phyloP scores from a whole-genome alignment of 345 rosid species.

The Trapa bicornis region DNA sequence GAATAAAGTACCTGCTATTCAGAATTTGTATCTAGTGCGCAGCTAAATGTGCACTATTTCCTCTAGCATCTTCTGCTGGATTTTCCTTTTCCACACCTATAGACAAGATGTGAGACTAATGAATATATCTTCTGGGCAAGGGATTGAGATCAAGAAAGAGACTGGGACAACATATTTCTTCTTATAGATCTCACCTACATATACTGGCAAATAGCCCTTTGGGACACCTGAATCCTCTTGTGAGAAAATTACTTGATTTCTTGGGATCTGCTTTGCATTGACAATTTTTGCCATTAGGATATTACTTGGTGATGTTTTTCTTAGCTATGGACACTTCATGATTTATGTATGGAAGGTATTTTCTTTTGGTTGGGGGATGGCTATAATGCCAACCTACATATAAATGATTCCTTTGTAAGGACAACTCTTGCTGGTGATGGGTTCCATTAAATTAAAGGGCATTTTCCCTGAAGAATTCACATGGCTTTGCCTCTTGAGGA shows the following conservation, averaged over 20 bases:
- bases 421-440: neutral
- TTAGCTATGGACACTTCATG: neutral
- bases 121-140: neutral
- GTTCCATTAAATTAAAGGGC: neutral
- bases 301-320: neutral
- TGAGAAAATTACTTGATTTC: neutral
- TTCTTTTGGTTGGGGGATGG: neutral
- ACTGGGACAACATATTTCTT: neutral
- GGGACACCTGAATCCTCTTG: neutral
- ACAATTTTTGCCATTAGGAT: neutral
- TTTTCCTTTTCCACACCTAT: neutral
- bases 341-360: neutral
- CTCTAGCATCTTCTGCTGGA: neutral
- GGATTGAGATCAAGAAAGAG: neutral
- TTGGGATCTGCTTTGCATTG: neutral
- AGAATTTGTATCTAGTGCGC: no score
- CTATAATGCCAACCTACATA: neutral
- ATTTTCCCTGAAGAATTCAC: neutral
- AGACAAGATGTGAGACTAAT: neutral
- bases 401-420: neutral
- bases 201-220: neutral
- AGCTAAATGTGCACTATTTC: no score
- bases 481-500: slow-evolving; percentile 5
- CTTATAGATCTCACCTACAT: neutral
- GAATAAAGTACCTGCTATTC: no score